Evolutionary conservation across 768 basidiomycete genomes (phyloP).

Genomic region (Baorangia bicolor): DNA sequence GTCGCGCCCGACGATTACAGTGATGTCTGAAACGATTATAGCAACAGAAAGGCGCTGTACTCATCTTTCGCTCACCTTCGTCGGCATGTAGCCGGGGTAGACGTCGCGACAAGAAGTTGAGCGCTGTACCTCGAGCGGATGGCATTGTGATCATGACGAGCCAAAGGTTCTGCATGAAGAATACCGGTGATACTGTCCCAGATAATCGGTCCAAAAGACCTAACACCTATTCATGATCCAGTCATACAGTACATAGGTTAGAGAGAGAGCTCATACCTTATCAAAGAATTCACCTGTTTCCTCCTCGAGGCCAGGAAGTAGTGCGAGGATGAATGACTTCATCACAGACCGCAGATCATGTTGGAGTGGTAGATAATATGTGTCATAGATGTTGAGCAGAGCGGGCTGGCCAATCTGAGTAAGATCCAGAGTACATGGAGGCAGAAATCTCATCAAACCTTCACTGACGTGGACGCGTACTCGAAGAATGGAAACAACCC

Average conservation of each 20-base stretch:
- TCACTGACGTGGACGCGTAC: slow-evolving; percentile 98
- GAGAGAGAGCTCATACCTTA: slow-evolving; percentile 45
- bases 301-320: slow-evolving; percentile 95
- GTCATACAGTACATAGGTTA: background rate
- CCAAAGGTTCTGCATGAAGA: slow-evolving; percentile 97
- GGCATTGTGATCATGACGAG: slow-evolving; percentile 89
- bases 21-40: slow-evolving; percentile 48
- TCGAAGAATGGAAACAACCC: slow-evolving; percentile 99
- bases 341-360: slow-evolving; percentile 78
- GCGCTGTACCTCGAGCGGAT: slow-evolving; percentile 76
- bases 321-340: slow-evolving; percentile 91
- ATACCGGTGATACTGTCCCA: slow-evolving; percentile 77
- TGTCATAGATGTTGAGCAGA: slow-evolving; percentile 89
- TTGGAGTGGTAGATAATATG: slow-evolving; percentile 87
- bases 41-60: background rate
- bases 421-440: background rate
- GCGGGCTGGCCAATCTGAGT: slow-evolving; percentile 54
- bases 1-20: slow-evolving; percentile 75
- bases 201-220: slow-evolving; percentile 78
- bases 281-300: slow-evolving; percentile 98
- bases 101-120: slow-evolving; percentile 84
- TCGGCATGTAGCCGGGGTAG: slow-evolving; percentile 67
- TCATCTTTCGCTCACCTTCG: slow-evolving; percentile 51
- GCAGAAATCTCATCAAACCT: slow-evolving; percentile 46
- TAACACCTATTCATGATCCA: slow-evolving; percentile 56